Evolutionary conservation across 1,284 basidiomycete species (phyloP).

Genomic region (Pascua guehoae): DNA sequence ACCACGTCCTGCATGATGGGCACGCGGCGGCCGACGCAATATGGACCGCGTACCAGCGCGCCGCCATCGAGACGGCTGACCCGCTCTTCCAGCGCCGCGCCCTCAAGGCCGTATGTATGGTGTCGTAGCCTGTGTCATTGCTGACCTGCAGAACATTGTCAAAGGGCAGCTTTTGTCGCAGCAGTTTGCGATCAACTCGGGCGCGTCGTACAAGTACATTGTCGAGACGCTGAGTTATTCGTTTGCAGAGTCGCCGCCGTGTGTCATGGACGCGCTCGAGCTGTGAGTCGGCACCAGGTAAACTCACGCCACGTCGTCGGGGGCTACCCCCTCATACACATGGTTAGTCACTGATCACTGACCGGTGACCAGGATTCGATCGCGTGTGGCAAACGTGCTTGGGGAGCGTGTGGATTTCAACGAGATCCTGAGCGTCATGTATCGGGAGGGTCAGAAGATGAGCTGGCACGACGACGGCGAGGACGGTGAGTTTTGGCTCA

Average conservation of each 20-base stretch:
- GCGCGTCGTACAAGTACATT: slow-evolving; percentile 43
- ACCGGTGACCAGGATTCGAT: slow-evolving; percentile 22
- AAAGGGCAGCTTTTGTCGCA: slow-evolving; percentile 34
- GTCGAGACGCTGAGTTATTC: slow-evolving; percentile 36
- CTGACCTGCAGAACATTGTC: slow-evolving; percentile 4
- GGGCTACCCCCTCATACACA: not conserved
- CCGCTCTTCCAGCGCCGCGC: slow-evolving; percentile 38
- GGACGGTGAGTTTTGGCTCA: slow-evolving; percentile 21
- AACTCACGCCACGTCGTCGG: not conserved
- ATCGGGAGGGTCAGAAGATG: slow-evolving; percentile 47
- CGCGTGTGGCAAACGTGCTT: slow-evolving; percentile 17
- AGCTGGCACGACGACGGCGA: slow-evolving; percentile 48
- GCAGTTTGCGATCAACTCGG: slow-evolving; percentile 45
- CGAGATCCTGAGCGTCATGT: slow-evolving; percentile 43
- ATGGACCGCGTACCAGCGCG: slow-evolving; percentile 32
- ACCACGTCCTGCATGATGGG: slow-evolving; percentile 25
- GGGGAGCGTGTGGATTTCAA: slow-evolving; percentile 31
- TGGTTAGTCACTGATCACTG: slow-evolving; percentile 2
- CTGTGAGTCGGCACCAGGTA: slow-evolving; percentile 23
- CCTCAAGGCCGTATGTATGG: slow-evolving; percentile 25
- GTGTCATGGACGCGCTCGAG: slow-evolving; percentile 29
- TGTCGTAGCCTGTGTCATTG: not conserved
- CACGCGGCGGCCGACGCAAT: slow-evolving; percentile 20
- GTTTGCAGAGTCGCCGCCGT: slow-evolving; percentile 34
- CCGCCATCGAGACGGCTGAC: slow-evolving; percentile 20